Base-by-base conservation (phyloP, 208 protist species). In the Trypanosoma mega region DNA sequence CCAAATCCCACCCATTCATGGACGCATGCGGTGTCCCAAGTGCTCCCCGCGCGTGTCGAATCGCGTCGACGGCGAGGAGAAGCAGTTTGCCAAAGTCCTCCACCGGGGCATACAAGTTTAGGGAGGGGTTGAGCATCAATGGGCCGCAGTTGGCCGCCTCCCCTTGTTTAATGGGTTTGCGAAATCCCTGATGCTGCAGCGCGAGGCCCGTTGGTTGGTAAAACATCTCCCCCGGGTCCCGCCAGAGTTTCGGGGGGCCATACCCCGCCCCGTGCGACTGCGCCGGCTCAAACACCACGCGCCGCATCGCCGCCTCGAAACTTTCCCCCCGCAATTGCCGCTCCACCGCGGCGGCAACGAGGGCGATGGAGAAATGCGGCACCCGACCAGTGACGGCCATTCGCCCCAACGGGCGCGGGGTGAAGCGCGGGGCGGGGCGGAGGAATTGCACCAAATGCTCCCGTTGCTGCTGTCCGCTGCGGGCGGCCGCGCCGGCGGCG, bases 1-100 rank as follows among this genome's bases (percentile, higher is more conserved):
- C 87, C 56, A 93, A 82, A 54, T 93, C 87, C 57, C 81, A 91
- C n/a, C n/a, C n/a, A n/a, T n/a, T n/a, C n/a, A n/a, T n/a, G n/a
- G 41, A 12, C 26, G 48, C 31, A 23, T 9, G 27, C 12, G 34
- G 60, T 37, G 27, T 23, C n/a, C 68, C 74, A 12, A 91, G 57
- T 14, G 69, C 24, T 46, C 71, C 63, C 12, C 76, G 75, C 30
- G 87, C 87, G 36, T 89, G 77, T 18, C 71, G 64, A 57, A 90
- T 87, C 57, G 84, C 79, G 63, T 90, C 83, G 29, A 93, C 46
- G 1, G 80, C 84, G 14, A 93, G 74, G 53, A 90, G 50, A 26
- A 93, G 63, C 46, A 93, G 64, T 69, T 93, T 93, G 1, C 69
- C 82, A 58, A 78, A 93, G 64, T 93, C 83, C 63, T 93, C 83